Percentiles rank a stretch among this genome's conserved stretches.
phyloP scores from a whole-genome alignment of 228 moss, liverwort and hornwort genomes.

The Sphagnum magellanicum region DNA sequence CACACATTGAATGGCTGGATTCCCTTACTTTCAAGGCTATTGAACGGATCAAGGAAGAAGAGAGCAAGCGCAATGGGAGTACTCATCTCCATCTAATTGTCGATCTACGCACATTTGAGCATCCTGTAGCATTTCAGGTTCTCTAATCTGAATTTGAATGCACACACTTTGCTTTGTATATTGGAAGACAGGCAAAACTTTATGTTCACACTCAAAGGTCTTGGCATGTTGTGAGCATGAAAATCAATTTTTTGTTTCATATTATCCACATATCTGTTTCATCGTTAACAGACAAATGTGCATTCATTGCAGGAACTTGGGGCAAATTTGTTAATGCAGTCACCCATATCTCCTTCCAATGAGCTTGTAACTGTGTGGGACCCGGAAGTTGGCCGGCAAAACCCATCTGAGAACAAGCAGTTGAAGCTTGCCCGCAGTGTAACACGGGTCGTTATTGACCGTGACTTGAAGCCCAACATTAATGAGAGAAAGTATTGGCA shows the following conservation, averaged over 20 bases:
- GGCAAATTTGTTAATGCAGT: conserved; percentile 73
- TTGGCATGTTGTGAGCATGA: no score
- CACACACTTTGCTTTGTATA: no score
- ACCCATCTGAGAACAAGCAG: conserved; percentile 98
- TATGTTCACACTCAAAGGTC: no score
- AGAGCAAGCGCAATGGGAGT: conserved; percentile 79
- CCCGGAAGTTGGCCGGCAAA: conserved; percentile 90
- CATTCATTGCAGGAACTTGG: conserved; percentile 68
- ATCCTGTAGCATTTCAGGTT: conserved; percentile 95
- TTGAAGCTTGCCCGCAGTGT: conserved; percentile 94
- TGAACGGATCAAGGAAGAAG: conserved; percentile 68
- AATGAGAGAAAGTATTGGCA: conserved; percentile 74
- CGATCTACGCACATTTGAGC: conserved; percentile 95
- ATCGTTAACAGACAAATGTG: no score
- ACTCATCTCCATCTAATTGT: conserved; percentile 78
- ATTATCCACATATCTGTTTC: no score
- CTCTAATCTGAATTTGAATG: neutral
- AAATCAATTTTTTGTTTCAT: no score
- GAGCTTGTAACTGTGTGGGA: conserved; percentile 92
- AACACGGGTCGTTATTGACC: conserved; percentile 82
- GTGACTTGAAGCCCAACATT: conserved; percentile 90
- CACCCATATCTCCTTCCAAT: conserved; percentile 82
- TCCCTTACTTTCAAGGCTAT: conserved; percentile 79
- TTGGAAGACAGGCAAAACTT: no score
- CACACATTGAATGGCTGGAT: conserved; percentile 97